Conservation (phyloP, 2,329 filamentous ascomycete species). For the Hortaea sp. region DNA sequence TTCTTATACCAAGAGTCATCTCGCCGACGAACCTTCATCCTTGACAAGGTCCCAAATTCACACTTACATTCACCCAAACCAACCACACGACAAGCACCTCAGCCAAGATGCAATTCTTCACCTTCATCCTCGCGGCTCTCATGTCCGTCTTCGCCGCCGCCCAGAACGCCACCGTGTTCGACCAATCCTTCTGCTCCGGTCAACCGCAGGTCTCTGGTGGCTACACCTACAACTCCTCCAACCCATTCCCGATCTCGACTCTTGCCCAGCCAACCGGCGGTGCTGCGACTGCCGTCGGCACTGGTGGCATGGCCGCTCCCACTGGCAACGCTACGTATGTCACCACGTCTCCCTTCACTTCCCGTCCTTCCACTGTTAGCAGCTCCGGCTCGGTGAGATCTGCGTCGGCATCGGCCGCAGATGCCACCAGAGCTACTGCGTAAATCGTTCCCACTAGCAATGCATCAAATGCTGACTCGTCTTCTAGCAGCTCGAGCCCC, state of each 20-base stretch:
- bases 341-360: not conserved
- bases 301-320: not conserved
- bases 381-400: not conserved
- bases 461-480: not conserved
- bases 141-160: not conserved
- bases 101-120: not conserved
- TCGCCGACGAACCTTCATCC: not conserved
- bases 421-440: not conserved
- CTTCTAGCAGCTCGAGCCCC: not conserved
- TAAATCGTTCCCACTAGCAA: not conserved
- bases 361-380: not conserved
- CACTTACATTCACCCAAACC: not conserved
- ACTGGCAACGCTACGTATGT: not conserved
- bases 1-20: no score
- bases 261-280: not conserved
- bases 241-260: slow-evolving; percentile 1
- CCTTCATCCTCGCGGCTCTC: not conserved
- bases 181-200: not conserved
- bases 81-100: no score
- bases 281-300: not conserved
- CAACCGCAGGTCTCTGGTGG: not conserved
- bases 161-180: not conserved
- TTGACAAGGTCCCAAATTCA: not conserved
- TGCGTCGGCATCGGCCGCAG: not conserved
- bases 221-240: slow-evolving; percentile 2